Conservation (phyloP, 179 eudicot species). For the Carnegiea gigantea region DNA sequence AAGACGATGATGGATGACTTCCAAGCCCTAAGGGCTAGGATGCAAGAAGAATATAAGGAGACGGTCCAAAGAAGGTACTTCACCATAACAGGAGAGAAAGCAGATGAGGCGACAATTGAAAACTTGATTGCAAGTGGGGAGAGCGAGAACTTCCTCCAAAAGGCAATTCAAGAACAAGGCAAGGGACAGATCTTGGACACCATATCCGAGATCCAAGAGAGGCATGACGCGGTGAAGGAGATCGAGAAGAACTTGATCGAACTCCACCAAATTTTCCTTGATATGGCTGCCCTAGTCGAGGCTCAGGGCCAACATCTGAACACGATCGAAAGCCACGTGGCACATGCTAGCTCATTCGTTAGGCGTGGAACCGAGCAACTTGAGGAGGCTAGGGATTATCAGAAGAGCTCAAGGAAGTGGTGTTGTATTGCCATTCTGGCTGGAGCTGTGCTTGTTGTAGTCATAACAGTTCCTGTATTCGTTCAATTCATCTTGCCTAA, state of each 20-base stretch:
- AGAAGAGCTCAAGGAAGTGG: conserved; percentile 66
- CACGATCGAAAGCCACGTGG: conserved; percentile 70
- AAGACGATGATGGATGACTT: conserved; percentile 84
- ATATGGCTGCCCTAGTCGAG: conserved; percentile 89
- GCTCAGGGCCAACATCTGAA: conserved; percentile 85
- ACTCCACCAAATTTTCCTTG: conserved; percentile 73
- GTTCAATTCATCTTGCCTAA: conserved; percentile 34
- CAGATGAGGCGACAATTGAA: conserved; percentile 65
- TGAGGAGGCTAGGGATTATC: conserved; percentile 54
- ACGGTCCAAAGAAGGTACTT: conserved; percentile 70
- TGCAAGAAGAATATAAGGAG: conserved; percentile 78
- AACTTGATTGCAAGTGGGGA: conserved; percentile 76
- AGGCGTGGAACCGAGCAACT: conserved; percentile 69
- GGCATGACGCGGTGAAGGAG: conserved; percentile 81
- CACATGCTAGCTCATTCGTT: conserved; percentile 77
- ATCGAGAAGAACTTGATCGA: conserved; percentile 73
- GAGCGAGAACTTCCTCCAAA: conserved; percentile 79
- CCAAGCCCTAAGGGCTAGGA: conserved; percentile 56
- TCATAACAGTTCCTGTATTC: conserved; percentile 45
- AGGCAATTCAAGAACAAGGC: conserved; percentile 91
- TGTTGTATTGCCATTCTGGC: conserved; percentile 43
- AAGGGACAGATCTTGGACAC: conserved; percentile 82
- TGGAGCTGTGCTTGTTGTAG: conserved; percentile 34
- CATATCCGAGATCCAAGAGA: conserved; percentile 69
- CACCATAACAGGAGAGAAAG: conserved; percentile 80